Base-by-base conservation (phyloP, 2,329 filamentous ascomycete species). In the Monosporascus cannonballus region DNA sequence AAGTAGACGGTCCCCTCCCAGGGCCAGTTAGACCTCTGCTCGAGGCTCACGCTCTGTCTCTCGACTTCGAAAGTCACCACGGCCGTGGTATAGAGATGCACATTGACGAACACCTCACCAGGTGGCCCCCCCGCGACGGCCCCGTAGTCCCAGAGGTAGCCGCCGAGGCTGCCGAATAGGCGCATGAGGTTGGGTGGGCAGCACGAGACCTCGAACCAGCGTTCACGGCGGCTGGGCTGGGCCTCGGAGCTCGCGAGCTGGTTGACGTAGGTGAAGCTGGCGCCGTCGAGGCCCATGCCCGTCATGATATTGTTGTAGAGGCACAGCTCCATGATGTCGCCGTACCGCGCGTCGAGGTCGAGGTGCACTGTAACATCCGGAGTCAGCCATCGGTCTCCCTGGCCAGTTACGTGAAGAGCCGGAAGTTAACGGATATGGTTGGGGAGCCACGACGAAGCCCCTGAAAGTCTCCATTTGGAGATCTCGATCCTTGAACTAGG, bases 251-350 rank as follows among this genome's bases (percentile, higher is more conserved):
- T 81, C 0, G 76, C 78, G 0, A 85, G 70, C 54, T 84, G 81
- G 57, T 85, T 85, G 50, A 78, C 76, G 55, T 86, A 86, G 0
- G 80, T 83, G 63, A 85, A 86, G 1, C 70, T 71, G 34, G 71
- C 78, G 2, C 83, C 81, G 56, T 80, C 74, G 8, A 76, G 63
- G 25, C 75, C 77, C 74, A 84, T 80, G 1, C 76, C 76, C 0
- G 77, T 81, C 65, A 85, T 72, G 15, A 85, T 74, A 18, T 76
- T 75, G 61, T 85, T 85, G 64, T 83, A 84, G 0, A 86, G 72
- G 53, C 75, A 79, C 2, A 84, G 64, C 61, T 86, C 83, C 75
- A 85, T 78, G 39, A 84, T 67, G 59, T 85, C 83, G 1, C 71
- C 76, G 56, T 80, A 83, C 27, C 73, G 71, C 1, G 73, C 67